A percentile compares a stretch with the other conserved stretches of the same genome.
phyloP scores from a whole-genome alignment of 345 rosid genomes.

The Rhodamnia rubescens region DNA sequence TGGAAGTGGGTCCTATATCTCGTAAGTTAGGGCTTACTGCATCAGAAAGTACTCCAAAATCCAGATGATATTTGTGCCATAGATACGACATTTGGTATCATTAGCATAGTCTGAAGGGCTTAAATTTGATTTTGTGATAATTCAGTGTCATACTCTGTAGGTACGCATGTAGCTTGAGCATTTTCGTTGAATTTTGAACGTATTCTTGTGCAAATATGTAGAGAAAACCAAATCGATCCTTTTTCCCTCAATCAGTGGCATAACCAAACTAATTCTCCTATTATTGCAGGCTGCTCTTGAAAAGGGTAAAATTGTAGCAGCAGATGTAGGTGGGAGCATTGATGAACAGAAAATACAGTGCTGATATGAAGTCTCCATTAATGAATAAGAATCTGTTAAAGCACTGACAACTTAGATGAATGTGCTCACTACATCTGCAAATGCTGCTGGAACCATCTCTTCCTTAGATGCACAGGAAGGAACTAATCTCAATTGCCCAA shows the following conservation, averaged over 20 bases:
- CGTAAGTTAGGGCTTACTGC: background rate
- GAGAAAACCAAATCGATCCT: background rate
- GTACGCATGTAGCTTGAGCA: background rate
- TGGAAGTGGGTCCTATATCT: background rate
- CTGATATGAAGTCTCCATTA: constrained; percentile 8
- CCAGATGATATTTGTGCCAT: background rate
- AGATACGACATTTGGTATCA: background rate
- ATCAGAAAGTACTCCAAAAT: background rate
- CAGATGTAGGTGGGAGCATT: constrained; percentile 19
- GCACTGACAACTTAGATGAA: constrained; percentile 55
- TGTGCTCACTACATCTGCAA: constrained; percentile 50
- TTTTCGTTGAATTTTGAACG: background rate
- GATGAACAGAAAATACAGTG: constrained; percentile 18
- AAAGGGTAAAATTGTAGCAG: constrained; percentile 45
- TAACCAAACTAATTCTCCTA: background rate
- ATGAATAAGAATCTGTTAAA: constrained; percentile 32
- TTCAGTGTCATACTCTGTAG: background rate
- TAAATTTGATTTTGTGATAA: background rate
- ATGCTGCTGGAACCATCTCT: constrained; percentile 11
- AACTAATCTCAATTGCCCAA: constrained; percentile 18
- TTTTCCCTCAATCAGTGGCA: background rate
- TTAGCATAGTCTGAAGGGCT: too few species aligned
- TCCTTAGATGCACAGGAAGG: constrained; percentile 20
- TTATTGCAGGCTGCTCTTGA: constrained; percentile 57
- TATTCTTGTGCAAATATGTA: background rate